Base-by-base conservation (phyloP, 768 basidiomycete genomes). In the Kwoniella sp. region DNA sequence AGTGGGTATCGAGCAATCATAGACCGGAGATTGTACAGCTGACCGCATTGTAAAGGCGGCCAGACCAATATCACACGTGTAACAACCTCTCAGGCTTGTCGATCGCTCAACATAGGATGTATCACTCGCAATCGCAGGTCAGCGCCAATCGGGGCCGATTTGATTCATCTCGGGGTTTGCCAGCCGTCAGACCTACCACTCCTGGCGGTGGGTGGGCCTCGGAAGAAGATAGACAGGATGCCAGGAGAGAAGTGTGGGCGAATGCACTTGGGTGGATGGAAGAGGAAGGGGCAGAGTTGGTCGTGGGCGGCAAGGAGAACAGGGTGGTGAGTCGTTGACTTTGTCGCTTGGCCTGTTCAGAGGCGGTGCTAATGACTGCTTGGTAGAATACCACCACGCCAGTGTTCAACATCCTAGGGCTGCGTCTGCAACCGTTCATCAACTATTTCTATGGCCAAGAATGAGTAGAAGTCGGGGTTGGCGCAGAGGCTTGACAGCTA, bases 11-110 rank as follows among this genome's bases (percentile, higher is more conserved):
- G 15, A n/a, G n/a, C n/a, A n/a, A n/a, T n/a, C n/a, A n/a, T n/a
- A n/a, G n/a, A n/a, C n/a, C n/a, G n/a, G n/a, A 41, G 2, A 37
- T 43, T 41, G 12, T 20, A 32, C 15, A 29, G 25, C 34, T 43
- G 25, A 19, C 17, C 17, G 3, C 11, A 10, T 41, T 10, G 11
- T 49, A 92, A n/a, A n/a, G 90, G 74, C 74, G 75, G n/a, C 77
- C 91, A n/a, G 95, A 99, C 69, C 80, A 88, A 32, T 99, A 99
- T 70, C 95, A 99, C 67, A 95, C 93, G 0, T 76, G 88, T 29
- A 98, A 93, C 73, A 92, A 89, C 67, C 81, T 98, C 2, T 81
- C 90, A 4, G 95, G 95, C 11, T 79, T 95, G 15, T 89, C 93
- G 0, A 78, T 83, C 0, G 88, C 93, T 0, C 95, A 98, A 67